A percentile compares a stretch with the other conserved stretches of the same genome.
These are phyloP conservation scores for Halenospora varia DNA, from an alignment of 495 filamentous ascomycete genomes.

Conservation along the genomic window DNA sequence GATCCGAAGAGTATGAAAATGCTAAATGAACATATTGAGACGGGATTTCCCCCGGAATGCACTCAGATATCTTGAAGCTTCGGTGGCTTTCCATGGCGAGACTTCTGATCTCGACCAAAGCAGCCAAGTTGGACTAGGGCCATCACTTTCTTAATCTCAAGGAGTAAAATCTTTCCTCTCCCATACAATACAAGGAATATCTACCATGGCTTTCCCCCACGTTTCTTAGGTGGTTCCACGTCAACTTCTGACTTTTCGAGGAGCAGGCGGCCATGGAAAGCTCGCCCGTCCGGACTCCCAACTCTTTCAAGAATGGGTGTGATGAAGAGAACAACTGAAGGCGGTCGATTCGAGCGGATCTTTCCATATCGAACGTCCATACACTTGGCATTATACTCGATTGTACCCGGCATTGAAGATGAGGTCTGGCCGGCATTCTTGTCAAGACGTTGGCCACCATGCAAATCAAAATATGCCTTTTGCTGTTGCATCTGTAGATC, in stretches of 20 bases:
- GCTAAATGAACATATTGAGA: no score
- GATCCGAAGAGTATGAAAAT: no score
- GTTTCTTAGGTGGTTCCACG: constrained; percentile 28
- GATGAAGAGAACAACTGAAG: neutral
- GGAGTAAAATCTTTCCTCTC: no score
- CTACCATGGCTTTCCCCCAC: neutral
- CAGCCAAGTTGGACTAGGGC: no score
- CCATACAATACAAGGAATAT: no score
- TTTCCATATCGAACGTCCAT: neutral
- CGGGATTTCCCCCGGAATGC: no score
- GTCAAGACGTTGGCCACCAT: neutral
- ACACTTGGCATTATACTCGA: neutral
- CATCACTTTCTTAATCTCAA: no score
- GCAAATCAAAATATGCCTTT: neutral
- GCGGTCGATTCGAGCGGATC: neutral
- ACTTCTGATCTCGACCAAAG: no score
- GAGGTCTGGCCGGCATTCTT: neutral
- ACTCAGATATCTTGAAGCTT: no score
- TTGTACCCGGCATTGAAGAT: neutral
- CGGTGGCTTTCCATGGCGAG: no score
- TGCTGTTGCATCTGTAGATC: constrained; percentile 5
- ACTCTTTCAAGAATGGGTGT: neutral
- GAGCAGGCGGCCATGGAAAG: neutral
- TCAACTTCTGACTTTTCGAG: constrained; percentile 29
- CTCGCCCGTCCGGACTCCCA: neutral